Evolutionary conservation across 1,139 yeast species (phyloP), one percentile per base, ranked within the genome.

Genomic region (Lodderomyces margitis): DNA sequence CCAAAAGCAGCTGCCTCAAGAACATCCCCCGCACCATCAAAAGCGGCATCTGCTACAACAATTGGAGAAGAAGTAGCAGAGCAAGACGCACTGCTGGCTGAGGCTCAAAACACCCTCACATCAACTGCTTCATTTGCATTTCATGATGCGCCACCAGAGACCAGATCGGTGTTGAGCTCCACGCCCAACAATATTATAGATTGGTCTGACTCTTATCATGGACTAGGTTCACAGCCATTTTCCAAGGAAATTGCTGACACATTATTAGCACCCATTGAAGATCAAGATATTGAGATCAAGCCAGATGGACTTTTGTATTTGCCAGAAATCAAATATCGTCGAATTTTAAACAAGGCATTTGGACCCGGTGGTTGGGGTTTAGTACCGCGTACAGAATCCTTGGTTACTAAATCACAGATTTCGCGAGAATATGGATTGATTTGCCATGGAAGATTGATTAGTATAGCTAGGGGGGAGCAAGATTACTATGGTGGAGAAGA

Each of bases 301-400:
- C 98, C 98, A 0, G 98, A 92, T 60, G 98, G 98, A 14, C 69
- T 92, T 41, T 64, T 92, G 11, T 92, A 88, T 55, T 68, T 92
- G 39, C 98, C 98, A 0, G 98, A 92, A 62, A 92, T 92, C 62
- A 89, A 91, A 59, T 92, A 92, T 59, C 78, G 98, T 48, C 76
- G 98, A 37, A 84, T 89, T 25, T 66, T 92, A 52, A 91, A 91
- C 63, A 74, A 75, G 31, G 95, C 98, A 0, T 91, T 92, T 69
- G 98, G 98, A 2, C 97, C 98, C 2, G 98, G 98, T 19, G 98
- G 96, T 1, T 92, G 98, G 98, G 98, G 98, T 0, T 70, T 92
- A 45, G 96, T 95, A 0, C 98, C 98, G 8, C 70, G 98, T 44
- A 84, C 96, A 0, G 94, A 86, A 51, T 84, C 96, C 0, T 68